These are phyloP conservation scores for Phytopythium oedochilum DNA, from an alignment of 352 stramenopile genomes.

Conservation along the genomic window DNA sequence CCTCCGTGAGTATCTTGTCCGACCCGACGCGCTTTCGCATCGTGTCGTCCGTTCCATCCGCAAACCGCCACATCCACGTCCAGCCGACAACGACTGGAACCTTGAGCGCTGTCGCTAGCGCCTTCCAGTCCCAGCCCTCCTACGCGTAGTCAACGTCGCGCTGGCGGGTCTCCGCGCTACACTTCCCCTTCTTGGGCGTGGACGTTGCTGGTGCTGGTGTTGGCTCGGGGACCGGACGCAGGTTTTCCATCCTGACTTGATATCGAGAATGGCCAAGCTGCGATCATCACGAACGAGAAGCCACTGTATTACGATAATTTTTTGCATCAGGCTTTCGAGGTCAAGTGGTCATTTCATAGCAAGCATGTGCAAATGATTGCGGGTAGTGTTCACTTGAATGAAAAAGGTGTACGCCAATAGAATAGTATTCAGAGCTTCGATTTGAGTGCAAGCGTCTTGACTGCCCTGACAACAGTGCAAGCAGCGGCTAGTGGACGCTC, in stretches of 20 bases:
- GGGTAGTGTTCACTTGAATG: too few relatives aligned
- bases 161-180: not conserved
- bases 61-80: not conserved
- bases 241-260: too few relatives aligned
- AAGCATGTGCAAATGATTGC: too few relatives aligned
- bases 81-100: not conserved
- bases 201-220: too few relatives aligned
- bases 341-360: too few relatives aligned
- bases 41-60: not conserved
- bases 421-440: not conserved
- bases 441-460: not conserved
- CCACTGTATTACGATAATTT: too few relatives aligned
- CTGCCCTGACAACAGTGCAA: not conserved
- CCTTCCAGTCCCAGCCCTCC: not conserved
- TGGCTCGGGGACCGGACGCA: too few relatives aligned
- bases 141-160: not conserved
- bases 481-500: not conserved
- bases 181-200: too few relatives aligned
- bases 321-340: too few relatives aligned
- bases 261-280: too few relatives aligned
- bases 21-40: not conserved
- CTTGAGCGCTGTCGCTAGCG: not conserved
- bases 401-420: not conserved
- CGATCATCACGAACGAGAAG: too few relatives aligned
- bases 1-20: not conserved